Percentiles rank a stretch among this genome's conserved stretches.
Evolutionary conservation across 140 eudicot genomes (phyloP).

Genomic region (Bidens hawaiensis): DNA sequence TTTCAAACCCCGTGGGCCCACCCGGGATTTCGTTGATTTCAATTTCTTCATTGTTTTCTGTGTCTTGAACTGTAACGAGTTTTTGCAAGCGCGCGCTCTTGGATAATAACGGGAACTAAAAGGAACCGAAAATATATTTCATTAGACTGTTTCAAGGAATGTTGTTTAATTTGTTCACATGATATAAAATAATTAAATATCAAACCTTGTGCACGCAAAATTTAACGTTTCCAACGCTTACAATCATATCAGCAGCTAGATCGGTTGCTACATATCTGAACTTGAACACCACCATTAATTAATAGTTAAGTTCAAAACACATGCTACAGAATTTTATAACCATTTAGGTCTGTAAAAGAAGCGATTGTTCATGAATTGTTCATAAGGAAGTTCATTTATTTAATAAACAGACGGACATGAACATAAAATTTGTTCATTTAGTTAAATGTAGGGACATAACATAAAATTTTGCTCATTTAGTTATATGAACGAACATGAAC

Average conservation of each 20-base stretch:
- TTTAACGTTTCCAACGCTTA: conserved; percentile 47
- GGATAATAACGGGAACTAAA: conserved; percentile 86
- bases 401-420: too few species aligned
- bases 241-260: conserved; percentile 48
- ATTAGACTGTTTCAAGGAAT: conserved; percentile 4
- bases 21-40: conserved; percentile 66
- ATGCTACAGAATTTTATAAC: too few species aligned
- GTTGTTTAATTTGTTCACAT: neutral
- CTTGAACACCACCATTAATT: neutral
- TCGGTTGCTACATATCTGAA: conserved; percentile 57
- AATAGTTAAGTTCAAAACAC: neutral
- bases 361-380: too few species aligned
- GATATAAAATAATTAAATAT: neutral
- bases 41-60: conserved; percentile 48
- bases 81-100: conserved; percentile 81
- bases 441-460: too few species aligned
- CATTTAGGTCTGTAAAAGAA: too few species aligned
- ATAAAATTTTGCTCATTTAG: too few species aligned
- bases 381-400: too few species aligned
- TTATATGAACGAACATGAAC: too few species aligned
- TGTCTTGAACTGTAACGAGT: conserved; percentile 44
- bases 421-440: too few species aligned
- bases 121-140: neutral
- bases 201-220: conserved; percentile 61
- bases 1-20: conserved; percentile 81